Evolutionary conservation across 1,284 basidiomycete species (phyloP).

Genomic region (Leccinum pachyderme): DNA sequence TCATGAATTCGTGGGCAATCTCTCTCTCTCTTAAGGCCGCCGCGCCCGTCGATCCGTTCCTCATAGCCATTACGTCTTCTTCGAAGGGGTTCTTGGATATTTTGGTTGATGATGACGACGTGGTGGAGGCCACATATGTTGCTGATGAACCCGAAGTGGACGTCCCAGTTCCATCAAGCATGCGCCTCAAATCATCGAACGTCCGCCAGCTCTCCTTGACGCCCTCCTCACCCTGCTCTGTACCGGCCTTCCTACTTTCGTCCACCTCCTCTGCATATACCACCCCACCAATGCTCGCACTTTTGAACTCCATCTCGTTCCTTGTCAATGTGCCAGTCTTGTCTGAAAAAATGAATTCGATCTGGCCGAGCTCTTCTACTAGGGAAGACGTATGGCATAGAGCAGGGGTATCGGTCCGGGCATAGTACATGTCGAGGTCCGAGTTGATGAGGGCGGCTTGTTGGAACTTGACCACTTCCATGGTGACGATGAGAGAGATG

Average conservation of each 20-base stretch:
- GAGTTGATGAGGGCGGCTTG: constrained; percentile 97
- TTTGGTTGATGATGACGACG: constrained; percentile 8
- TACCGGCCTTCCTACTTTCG: constrained; percentile 64
- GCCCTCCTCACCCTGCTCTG: constrained; percentile 50
- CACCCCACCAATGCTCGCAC: constrained; percentile 86
- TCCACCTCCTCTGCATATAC: constrained; percentile 86
- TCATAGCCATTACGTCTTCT: not conserved
- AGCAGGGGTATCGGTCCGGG: constrained; percentile 92
- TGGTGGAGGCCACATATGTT: not conserved
- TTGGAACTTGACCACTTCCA: constrained; percentile 99
- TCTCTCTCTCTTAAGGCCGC: constrained; percentile 43
- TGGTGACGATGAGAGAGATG: constrained; percentile 98
- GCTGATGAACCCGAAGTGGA: not conserved
- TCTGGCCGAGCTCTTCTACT: constrained; percentile 98
- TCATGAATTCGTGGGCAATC: constrained; percentile 83
- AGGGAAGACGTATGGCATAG: constrained; percentile 95
- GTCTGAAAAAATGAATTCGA: constrained; percentile 98
- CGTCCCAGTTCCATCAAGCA: constrained; percentile 40
- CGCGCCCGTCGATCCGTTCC: not conserved
- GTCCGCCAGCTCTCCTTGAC: constrained; percentile 69
- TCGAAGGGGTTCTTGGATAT: constrained; percentile 26
- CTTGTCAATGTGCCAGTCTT: constrained; percentile 97
- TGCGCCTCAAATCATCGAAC: constrained; percentile 67
- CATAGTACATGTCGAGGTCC: constrained; percentile 96
- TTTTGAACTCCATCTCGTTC: constrained; percentile 98